Conservation (phyloP, 768 basidiomycete genomes). For the Russula dissimulans region DNA sequence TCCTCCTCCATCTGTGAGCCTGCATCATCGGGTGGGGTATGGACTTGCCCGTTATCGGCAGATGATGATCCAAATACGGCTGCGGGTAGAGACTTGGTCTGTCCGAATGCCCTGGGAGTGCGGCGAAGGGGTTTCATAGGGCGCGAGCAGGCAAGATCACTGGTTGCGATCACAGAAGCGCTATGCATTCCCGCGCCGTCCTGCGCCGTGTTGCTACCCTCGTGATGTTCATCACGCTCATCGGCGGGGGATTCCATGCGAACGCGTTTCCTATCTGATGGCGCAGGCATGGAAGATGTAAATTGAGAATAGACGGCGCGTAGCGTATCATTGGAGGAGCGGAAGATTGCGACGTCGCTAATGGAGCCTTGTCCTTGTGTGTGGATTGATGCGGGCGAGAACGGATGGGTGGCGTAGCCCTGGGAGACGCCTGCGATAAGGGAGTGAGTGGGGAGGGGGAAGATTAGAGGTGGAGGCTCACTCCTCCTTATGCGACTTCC, state of each 20-base stretch:
- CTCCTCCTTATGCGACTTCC: constrained; percentile 54
- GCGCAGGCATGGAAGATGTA: constrained; percentile 22
- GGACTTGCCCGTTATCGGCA: neutral
- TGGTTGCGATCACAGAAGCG: constrained; percentile 4
- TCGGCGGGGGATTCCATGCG: constrained; percentile 17
- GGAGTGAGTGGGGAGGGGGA: constrained; percentile 9
- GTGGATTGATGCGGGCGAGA: constrained; percentile 1
- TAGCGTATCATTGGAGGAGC: constrained; percentile 47
- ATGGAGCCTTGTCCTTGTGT: neutral
- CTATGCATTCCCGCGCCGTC: constrained; percentile 3
- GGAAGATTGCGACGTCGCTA: constrained; percentile 33
- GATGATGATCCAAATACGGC: constrained; percentile 1
- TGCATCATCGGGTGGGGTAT: neutral
- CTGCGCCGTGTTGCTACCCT: constrained; percentile 6
- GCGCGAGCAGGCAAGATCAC: constrained; percentile 19
- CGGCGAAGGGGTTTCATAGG: constrained; percentile 34
- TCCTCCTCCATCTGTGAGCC: constrained; percentile 17
- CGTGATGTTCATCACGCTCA: constrained; percentile 5
- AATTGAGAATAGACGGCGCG: constrained; percentile 36
- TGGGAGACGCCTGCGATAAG: constrained; percentile 44
- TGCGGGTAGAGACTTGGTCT: constrained; percentile 17
- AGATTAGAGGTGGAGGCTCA: constrained; percentile 25
- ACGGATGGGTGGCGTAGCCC: constrained; percentile 38
- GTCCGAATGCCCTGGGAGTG: constrained; percentile 15
- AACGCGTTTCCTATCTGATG: constrained; percentile 33